phyloP scores from a whole-genome alignment of 495 filamentous ascomycete species.

The Geopyxis carbonaria region DNA sequence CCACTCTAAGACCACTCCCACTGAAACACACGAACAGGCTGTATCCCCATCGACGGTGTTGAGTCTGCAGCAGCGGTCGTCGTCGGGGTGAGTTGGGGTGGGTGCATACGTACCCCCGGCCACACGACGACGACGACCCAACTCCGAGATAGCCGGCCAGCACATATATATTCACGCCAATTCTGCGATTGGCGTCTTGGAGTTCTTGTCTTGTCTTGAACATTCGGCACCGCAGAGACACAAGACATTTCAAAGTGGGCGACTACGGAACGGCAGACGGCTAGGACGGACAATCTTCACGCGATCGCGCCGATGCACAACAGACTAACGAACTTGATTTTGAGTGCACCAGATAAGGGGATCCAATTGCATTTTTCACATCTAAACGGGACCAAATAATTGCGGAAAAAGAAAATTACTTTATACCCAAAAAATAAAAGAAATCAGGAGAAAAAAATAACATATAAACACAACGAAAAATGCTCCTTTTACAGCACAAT shows the following conservation, averaged over 20 bases:
- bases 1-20: no score
- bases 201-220: no score
- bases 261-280: background rate
- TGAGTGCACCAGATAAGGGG: no score
- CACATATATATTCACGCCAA: background rate
- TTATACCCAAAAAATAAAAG: constrained; percentile 2
- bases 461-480: background rate
- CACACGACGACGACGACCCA: background rate
- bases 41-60: no score
- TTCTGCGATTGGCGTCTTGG: no score
- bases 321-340: background rate
- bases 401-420: background rate
- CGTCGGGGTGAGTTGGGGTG: no score
- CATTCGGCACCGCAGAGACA: no score
- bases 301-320: background rate
- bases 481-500: background rate
- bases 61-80: no score
- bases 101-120: no score
- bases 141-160: background rate
- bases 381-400: no score
- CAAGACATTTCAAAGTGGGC: background rate
- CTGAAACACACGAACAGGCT: no score
- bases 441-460: background rate
- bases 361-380: no score
- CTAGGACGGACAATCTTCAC: background rate